Conservation (phyloP, 139 green algal genomes). For the Astrephomene gubernaculifera region DNA sequence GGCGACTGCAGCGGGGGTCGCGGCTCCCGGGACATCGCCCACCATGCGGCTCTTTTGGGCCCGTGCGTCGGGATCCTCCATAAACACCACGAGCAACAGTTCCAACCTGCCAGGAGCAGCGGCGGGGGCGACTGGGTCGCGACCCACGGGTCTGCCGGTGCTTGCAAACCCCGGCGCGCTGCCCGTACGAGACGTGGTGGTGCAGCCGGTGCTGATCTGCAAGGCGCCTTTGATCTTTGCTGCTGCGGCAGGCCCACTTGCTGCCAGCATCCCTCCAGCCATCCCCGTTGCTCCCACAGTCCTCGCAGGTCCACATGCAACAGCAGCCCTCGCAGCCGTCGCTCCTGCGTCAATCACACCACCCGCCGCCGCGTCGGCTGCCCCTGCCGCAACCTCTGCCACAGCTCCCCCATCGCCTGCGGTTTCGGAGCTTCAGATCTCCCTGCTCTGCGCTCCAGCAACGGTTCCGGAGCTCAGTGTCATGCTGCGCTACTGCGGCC, state of each 20-base stretch:
- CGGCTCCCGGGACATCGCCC: too few species aligned
- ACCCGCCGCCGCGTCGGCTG: too few species aligned
- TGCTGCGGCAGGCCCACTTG: not conserved
- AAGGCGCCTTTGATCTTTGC: conserved; percentile 15
- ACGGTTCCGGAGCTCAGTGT: conserved; percentile 25
- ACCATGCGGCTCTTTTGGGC: too few species aligned
- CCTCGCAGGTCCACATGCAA: too few species aligned
- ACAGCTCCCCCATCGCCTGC: not conserved
- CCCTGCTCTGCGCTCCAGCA: conserved; percentile 8
- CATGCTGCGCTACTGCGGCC: conserved; percentile 42
- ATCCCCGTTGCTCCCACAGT: too few species aligned
- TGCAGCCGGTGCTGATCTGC: conserved; percentile 35
- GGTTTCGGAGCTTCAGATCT: conserved; percentile 18
- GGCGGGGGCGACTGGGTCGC: not conserved
- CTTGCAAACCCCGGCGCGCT: not conserved
- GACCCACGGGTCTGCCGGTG: not conserved
- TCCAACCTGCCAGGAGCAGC: too few species aligned
- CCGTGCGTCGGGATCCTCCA: too few species aligned
- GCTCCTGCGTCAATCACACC: too few species aligned
- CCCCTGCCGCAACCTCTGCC: not conserved
- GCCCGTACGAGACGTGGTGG: conserved; percentile 5
- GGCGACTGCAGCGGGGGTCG: too few species aligned
- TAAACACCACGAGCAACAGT: too few species aligned
- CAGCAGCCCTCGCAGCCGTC: not conserved
- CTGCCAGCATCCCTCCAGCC: not conserved